These are phyloP conservation scores for Boletus edulis DNA, from an alignment of 768 basidiomycete species.

Conservation along the genomic window DNA sequence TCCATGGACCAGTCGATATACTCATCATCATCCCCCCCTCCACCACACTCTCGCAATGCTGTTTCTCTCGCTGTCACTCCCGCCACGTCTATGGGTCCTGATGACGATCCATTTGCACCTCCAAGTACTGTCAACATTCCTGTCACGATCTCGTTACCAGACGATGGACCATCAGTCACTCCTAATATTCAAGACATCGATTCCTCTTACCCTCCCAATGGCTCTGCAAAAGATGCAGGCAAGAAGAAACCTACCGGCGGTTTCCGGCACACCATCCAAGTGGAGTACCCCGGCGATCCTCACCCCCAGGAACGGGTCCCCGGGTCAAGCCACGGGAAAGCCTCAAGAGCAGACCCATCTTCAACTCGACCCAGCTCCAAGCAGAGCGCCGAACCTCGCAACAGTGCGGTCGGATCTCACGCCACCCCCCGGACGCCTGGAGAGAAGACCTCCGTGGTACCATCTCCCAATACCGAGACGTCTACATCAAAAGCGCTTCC, in stretches of 20 bases:
- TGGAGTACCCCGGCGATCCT: constrained; percentile 78
- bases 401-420: constrained; percentile 11
- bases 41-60: constrained; percentile 39
- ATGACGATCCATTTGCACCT: constrained; percentile 75
- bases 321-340: constrained; percentile 21
- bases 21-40: constrained; percentile 34
- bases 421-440: not conserved
- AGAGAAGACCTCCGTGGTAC: constrained; percentile 19
- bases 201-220: constrained; percentile 21
- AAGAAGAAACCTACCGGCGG: constrained; percentile 45
- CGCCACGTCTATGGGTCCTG: constrained; percentile 39
- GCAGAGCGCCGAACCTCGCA: constrained; percentile 14
- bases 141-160: constrained; percentile 29
- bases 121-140: constrained; percentile 29
- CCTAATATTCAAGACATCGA: constrained; percentile 20
- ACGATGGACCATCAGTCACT: constrained; percentile 19
- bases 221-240: constrained; percentile 37
- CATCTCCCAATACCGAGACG: constrained; percentile 10
- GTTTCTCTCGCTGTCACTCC: constrained; percentile 43
- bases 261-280: constrained; percentile 92
- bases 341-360: constrained; percentile 14
- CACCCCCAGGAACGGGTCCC: constrained; percentile 22
- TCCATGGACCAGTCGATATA: constrained; percentile 56
- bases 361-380: constrained; percentile 12
- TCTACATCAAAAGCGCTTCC: constrained; percentile 31